Evolutionary conservation across 2,329 filamentous ascomycete species (phyloP), one percentile per base, ranked within the genome.

Genomic region (Leptographium flavum): DNA sequence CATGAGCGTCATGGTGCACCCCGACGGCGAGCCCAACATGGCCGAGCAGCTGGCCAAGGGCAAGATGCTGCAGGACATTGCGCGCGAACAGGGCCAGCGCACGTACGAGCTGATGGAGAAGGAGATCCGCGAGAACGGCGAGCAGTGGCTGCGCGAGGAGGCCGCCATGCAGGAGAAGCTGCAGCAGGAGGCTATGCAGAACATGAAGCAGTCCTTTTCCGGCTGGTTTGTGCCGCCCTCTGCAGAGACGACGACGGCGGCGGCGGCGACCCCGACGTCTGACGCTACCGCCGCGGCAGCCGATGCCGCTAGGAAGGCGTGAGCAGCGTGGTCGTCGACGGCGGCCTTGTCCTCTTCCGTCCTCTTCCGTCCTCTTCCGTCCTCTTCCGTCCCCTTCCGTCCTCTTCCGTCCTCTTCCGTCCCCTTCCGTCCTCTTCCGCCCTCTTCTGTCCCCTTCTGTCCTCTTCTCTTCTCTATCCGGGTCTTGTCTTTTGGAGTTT

Each of bases 1-100:
- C 54, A 76, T 79, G 73, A 79, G 65, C 58, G 69, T 74, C 57
- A 74, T 74, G 65, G 71, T 74, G 46, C 58, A 64, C 2, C 64
- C 65, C 3, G 79, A 83, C 41, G 81, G 85, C 42, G 82, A 88
- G 58, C 71, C 76, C 51, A 79, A 73, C 54, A 73, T 83, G 1
- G 72, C 74, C 2, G 86, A 94, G 59, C 87, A 84, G 13, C 76
- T 92, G 50, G 80, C 83, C 3, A 81, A 94, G 63, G 92, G 90
- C 56, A 98, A 96, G 75, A 95, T 96, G 86, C 70, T 95, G 53
- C 87, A 88, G 64, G 92, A 98, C 59, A 81, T 94, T 62, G 87
- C 92, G 42, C 80, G 92, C 42, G 92, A 98, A 66, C 76, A 87
- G 42, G 92, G 92, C 30, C 84, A 88, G 66, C 81, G 82, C 61